Evolutionary conservation across 495 filamentous ascomycete species (phyloP), one percentile per base, ranked within the genome.

Genomic region (Aspergillus kassunensis): DNA sequence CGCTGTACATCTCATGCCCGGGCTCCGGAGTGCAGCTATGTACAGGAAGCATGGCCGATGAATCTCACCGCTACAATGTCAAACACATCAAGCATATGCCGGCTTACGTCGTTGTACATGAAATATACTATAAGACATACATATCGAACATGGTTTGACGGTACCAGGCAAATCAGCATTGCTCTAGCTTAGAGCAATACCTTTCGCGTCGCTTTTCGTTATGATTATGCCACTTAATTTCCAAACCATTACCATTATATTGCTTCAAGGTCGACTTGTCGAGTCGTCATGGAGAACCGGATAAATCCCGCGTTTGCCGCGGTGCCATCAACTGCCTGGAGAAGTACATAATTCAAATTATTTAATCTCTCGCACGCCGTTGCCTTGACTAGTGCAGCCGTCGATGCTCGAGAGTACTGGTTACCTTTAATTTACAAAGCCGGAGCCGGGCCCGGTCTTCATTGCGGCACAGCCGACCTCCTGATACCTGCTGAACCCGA

Each of bases 1-100:
- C 42, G 51, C 19, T 39, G 34, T 21, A 33, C 21, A 49, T 3
- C 25, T 42, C 7, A 45, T n/a, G 37, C 9, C 11, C 40, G 15
- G 35, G 35, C 9, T 15, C 40, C 16, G 35, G 35, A 18, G 34
- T 24, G 19, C 20, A n/a, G n/a, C n/a, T n/a, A n/a, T n/a, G n/a
- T 33, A 3, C 8, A 39, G 27, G 13, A 29, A 13, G 12, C 40
- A 37, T 46, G 29, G 34, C 24, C 16, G 44, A 23, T 44, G 21
- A 15, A 43, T 16, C 42, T 58, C 59, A 62, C 59, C 55, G 55
- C 59, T 53, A 58, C 50, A 47, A 49, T 55, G 42, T 53, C 48
- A 52, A 50, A 30, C 27, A 34, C n/a, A 19, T 25, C 27, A 19
- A 27, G 39, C 42, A 15, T 37, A 39, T 44, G 23, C 30, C 31